Evolutionary conservation across 2,329 filamentous ascomycete genomes (phyloP), one percentile per base, ranked within the genome.

Genomic region (Pestalotiopsis sp.): DNA sequence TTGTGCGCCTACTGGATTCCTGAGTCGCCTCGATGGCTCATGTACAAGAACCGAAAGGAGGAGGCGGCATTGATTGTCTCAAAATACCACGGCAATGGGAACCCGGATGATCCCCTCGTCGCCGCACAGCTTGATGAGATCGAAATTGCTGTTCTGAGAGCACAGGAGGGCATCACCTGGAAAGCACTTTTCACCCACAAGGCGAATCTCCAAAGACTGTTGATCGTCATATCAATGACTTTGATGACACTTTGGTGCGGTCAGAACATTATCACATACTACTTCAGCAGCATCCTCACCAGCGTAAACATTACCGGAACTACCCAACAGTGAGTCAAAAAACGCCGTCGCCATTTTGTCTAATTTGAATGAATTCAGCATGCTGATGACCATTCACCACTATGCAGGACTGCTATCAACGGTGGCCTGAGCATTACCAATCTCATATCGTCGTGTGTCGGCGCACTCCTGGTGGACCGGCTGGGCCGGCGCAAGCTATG

Each of bases 401-500:
- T 17, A 1, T 6, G 3, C 7, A 66, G 62, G 25, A 57, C 61
- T 57, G 68, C 52, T 31, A 71, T 71, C 27, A 70, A 71, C n/a
- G 68, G 70, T 27, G 66, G 68, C 14, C 27, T 68, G 4, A 66
- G 61, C 12, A 66, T 59, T 57, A 4, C 27, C 23, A 58, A 57
- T 31, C n/a, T 58, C 49, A 17, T 66, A 23, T 17, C 27, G 3
- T 58, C 64, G 12, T 31, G 52, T 13, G 7, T 39, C 4, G 49
- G 45, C 17, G 64, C 64, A 23, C 13, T 25, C 17, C 4, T 39
- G 7, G 70, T 67, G 4, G 70, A 71, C 14, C 36, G 63, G 13
- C 38, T 67, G n/a, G 70, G 70, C 25, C 60, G 70, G 20, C 60
- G 70, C 6, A 66, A 63, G 27, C 66, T 71, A 3, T 71, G 68